Evolutionary conservation across 306 rosid genomes (phyloP), one percentile per base, ranked within the genome.

Genomic region (Sphenostylis stenocarpa): DNA sequence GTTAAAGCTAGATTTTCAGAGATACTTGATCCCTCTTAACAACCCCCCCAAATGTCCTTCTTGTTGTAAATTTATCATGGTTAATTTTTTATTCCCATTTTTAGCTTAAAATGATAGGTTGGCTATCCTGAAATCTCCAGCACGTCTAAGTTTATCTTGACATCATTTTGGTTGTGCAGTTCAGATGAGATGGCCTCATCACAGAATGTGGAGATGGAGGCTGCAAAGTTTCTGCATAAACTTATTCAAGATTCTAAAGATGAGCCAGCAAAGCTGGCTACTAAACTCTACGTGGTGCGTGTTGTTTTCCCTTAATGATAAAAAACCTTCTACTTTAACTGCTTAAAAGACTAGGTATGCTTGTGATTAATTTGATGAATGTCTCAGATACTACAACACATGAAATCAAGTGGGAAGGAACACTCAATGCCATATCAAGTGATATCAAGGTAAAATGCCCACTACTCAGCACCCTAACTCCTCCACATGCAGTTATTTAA

Each of bases 381-480:
- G 72, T 81, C 84, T 84, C 89, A 96, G 99, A 96, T 96, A 86
- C 79, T 96, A 47, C 99, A 93, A 84, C 98, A 96, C 83, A 96
- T 96, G 99, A 93, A 93, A 85, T 91, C 98, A 11, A 96, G 99
- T 55, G 98, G 99, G 76, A 96, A 96, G 88, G 99, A 96, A 61
- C 87, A 91, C 81, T 93, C 99, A 71, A 96, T 96, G 99, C 98
- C 99, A 21, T 96, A 88, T 78, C 98, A 93, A 91, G 99, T 96
- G 72, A 96, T 96, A 77, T 96, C 99, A 72, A 91, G 99, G 99
- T 96, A 83, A 72, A 58, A 34, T 15, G 39, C 41, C 56, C 45
- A 36, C 60, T 52, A 19, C 21, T 31, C 56, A 17, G 43, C 48
- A 76, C 49, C 41, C 79, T 26, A 70, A 64, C 19, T 33, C 44